Conservation (phyloP, 371 early-diverging fungal species). For the Astathelohania contejeani region DNA sequence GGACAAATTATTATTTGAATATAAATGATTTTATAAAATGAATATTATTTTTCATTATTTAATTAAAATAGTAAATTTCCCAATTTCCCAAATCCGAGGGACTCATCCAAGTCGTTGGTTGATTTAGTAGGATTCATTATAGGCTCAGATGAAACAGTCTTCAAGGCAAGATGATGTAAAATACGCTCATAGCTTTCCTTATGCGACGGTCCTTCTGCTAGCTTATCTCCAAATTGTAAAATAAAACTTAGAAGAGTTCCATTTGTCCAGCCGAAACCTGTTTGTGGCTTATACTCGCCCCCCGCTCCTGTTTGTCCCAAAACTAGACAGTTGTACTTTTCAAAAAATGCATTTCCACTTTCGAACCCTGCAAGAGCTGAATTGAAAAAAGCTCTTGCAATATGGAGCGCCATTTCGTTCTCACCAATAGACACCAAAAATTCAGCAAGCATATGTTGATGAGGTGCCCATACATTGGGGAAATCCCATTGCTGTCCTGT, state of each 20-base stretch:
- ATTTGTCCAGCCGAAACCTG: conserved; percentile 82
- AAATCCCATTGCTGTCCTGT: conserved; percentile 68
- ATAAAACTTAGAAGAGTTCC: conserved; percentile 61
- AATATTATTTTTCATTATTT: no score
- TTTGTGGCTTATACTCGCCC: conserved; percentile 67
- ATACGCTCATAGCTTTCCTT: background rate
- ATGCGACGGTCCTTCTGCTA: conserved; percentile 5
- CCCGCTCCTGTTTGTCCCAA: conserved; percentile 58
- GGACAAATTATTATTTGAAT: no score
- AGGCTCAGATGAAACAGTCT: no score
- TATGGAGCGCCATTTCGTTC: conserved; percentile 44
- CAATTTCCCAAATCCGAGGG: no score
- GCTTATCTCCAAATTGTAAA: conserved; percentile 51
- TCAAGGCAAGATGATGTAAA: no score
- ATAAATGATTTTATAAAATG: no score
- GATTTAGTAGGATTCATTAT: no score
- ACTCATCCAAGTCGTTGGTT: no score
- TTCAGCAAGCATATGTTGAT: conserved; percentile 44
- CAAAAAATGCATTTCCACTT: conserved; percentile 60
- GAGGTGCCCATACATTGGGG: conserved; percentile 64
- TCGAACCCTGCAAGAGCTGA: conserved; percentile 60
- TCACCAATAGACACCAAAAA: conserved; percentile 25
- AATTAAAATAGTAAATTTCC: no score
- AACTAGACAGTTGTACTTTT: conserved; percentile 58
- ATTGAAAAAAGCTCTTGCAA: conserved; percentile 57